phyloP scores from a whole-genome alignment of 1,284 basidiomycete genomes.

The Lignosus rhinocerotis region DNA sequence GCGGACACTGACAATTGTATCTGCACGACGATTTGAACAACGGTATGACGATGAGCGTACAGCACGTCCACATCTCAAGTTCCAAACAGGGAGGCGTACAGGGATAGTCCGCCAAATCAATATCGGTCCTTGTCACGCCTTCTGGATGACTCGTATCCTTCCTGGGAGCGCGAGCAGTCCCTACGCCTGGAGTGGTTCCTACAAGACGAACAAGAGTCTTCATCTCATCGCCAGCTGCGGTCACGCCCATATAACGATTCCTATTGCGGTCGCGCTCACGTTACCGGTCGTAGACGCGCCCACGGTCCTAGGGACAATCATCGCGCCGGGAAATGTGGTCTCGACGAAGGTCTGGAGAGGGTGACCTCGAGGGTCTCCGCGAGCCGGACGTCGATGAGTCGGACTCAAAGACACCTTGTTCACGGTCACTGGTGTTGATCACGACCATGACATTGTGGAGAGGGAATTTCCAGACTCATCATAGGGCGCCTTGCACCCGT shows the following conservation, averaged over 20 bases:
- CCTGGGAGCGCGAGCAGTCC: slow-evolving; percentile 13
- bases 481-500: neutral
- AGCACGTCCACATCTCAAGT: neutral
- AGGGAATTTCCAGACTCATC: neutral
- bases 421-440: slow-evolving; percentile 30
- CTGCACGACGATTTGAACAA: no score
- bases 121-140: slow-evolving; percentile 16
- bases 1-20: no score
- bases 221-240: slow-evolving; percentile 11
- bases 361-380: slow-evolving; percentile 31
- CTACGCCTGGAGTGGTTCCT: neutral
- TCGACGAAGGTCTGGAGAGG: slow-evolving; percentile 32
- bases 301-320: slow-evolving; percentile 26
- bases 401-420: slow-evolving; percentile 70
- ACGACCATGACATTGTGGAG: slow-evolving; percentile 26
- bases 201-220: slow-evolving; percentile 5
- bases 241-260: slow-evolving; percentile 16
- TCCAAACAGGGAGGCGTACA: neutral
- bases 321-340: slow-evolving; percentile 31
- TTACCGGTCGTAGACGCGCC: slow-evolving; percentile 31
- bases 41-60: neutral
- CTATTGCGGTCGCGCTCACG: slow-evolving; percentile 22
- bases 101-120: neutral
- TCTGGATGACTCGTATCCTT: slow-evolving; percentile 21
- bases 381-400: slow-evolving; percentile 46